Conservation (phyloP, 352 stramenopile species). For the Phytophthora tubulina region DNA sequence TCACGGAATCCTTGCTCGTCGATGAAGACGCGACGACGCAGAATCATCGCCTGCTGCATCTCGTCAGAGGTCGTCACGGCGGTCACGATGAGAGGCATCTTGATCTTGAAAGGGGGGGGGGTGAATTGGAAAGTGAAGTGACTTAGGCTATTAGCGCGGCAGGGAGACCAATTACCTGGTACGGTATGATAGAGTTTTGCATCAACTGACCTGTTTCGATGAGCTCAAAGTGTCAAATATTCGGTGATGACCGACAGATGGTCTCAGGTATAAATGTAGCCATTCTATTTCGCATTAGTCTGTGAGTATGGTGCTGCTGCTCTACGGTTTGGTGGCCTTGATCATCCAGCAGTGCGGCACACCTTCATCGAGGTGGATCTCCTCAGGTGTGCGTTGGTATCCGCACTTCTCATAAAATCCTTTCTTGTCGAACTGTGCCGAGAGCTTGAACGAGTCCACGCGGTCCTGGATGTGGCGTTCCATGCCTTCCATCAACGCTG, state of each 20-base stretch:
- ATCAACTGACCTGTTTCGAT: constrained; percentile 35
- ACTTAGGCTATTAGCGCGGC: background rate
- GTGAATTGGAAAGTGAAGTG: constrained; percentile 24
- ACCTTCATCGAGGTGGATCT: constrained; percentile 46
- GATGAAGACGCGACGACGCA: constrained; percentile 70
- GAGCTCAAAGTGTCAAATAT: constrained; percentile 22
- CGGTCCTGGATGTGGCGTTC: constrained; percentile 43
- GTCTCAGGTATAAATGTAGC: background rate
- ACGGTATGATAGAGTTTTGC: constrained; percentile 5
- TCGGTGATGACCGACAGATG: constrained; percentile 9
- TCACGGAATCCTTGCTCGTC: constrained; percentile 61
- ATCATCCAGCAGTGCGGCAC: constrained; percentile 48
- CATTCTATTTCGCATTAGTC: constrained; percentile 13
- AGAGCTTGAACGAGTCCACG: constrained; percentile 54
- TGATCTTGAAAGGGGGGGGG: background rate
- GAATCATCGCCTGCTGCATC: constrained; percentile 50
- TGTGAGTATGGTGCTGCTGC: background rate
- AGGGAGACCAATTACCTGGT: constrained; percentile 1
- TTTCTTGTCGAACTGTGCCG: constrained; percentile 48
- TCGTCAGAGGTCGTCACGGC: constrained; percentile 53
- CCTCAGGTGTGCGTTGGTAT: constrained; percentile 36
- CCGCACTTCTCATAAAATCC: constrained; percentile 48
- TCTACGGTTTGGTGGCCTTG: constrained; percentile 32
- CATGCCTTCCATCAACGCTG: constrained; percentile 50
- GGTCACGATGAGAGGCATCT: constrained; percentile 58